A percentile compares a stretch with the other conserved stretches of the same genome.
Evolutionary conservation across 2,329 filamentous ascomycete genomes (phyloP).

Genomic region (Xylariaceae sp.): DNA sequence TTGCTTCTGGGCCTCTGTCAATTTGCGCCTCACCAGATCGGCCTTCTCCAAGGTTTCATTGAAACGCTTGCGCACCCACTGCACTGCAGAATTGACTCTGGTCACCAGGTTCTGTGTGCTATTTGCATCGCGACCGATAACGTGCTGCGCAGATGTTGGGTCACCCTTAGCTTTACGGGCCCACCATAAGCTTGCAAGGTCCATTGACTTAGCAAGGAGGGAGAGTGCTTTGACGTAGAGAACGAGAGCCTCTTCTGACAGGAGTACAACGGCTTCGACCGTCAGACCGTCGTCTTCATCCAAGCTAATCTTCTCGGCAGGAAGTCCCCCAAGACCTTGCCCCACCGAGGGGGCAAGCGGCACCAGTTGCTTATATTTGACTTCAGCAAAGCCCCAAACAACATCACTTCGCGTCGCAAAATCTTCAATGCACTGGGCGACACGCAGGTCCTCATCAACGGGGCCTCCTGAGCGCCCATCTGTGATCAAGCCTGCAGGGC

Average conservation of each 20-base stretch:
- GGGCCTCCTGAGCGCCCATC: conserved; percentile 59
- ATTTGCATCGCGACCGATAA: conserved; percentile 40
- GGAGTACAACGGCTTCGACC: conserved; percentile 75
- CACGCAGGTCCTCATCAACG: conserved; percentile 75
- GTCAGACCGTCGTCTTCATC: conserved; percentile 78
- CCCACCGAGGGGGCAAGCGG: conserved; percentile 78
- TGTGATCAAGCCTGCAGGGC: conserved; percentile 61
- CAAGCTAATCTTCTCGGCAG: conserved; percentile 48
- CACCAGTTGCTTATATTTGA: conserved; percentile 97
- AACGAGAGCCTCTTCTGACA: conserved; percentile 93
- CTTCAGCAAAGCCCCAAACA: conserved; percentile 95
- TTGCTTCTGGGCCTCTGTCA: conserved; percentile 80
- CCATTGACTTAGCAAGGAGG: conserved; percentile 89
- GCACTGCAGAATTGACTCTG: conserved; percentile 88
- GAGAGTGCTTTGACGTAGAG: conserved; percentile 93
- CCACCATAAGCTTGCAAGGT: conserved; percentile 94
- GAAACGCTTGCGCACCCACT: conserved; percentile 91
- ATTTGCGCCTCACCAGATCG: conserved; percentile 84
- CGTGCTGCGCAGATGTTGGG: conserved; percentile 40
- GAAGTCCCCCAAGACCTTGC: conserved; percentile 64
- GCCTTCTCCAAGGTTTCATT: conserved; percentile 97
- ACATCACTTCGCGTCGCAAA: conserved; percentile 91
- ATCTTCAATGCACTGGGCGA: conserved; percentile 83
- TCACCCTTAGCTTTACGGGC: conserved; percentile 70
- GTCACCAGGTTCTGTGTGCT: conserved; percentile 53